phyloP scores from a whole-genome alignment of 352 stramenopile species.

The Phytophthora sp. region DNA sequence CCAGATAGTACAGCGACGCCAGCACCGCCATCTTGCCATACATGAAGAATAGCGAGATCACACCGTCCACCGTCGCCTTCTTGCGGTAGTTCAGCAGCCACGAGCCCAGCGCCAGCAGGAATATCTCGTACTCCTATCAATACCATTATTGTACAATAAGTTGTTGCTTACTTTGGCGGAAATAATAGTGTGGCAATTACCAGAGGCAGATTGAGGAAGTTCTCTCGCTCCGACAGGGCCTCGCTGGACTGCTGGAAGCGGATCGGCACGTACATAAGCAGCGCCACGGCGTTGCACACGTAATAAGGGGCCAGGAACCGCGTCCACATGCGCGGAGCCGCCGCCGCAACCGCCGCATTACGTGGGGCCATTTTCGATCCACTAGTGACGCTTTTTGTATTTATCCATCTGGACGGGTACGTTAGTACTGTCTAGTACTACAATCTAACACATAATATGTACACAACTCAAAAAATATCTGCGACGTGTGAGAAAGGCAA shows the following conservation, averaged over 20 bases:
- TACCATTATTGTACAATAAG: neutral
- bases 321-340: conserved; percentile 31
- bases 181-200: conserved; percentile 35
- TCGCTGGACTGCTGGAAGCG: conserved; percentile 49
- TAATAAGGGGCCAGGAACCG: conserved; percentile 81
- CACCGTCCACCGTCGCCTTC: conserved; percentile 70
- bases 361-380: conserved; percentile 9
- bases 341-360: neutral
- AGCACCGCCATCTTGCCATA: conserved; percentile 72
- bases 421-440: neutral
- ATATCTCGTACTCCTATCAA: conserved; percentile 71
- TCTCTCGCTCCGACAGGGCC: conserved; percentile 53
- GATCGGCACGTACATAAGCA: conserved; percentile 65
- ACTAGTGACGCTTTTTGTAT: neutral
- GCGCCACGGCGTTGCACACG: conserved; percentile 55
- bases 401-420: neutral
- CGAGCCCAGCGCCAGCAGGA: conserved; percentile 58
- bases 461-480: neutral
- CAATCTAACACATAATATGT: neutral
- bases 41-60: conserved; percentile 71
- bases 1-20: conserved; percentile 71
- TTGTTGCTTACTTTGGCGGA: neutral
- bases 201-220: conserved; percentile 67
- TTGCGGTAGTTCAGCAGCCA: conserved; percentile 80
- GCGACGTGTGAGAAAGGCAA: conserved; percentile 6